Base-by-base conservation (phyloP, 768 basidiomycete species). In the Hypholoma fasciculare region DNA sequence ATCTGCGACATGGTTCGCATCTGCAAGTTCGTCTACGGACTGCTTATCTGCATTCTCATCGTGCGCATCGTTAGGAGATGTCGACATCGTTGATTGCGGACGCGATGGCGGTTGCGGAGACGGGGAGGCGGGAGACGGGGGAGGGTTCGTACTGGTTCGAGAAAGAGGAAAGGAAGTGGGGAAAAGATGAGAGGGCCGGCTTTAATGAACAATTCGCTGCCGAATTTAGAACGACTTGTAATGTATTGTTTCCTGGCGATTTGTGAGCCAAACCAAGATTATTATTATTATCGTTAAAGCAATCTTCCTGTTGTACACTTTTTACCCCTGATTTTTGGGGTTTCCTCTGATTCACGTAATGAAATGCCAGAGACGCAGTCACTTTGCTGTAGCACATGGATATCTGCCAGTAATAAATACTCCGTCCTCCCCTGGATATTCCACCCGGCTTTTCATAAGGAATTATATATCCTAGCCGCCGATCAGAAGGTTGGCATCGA, bases 181-280 rank as follows among this genome's bases (percentile, higher is more conserved):
- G 81, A 78, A 81, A 82, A 86, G 67, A 54, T 58, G 62, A 79
- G 77, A 76, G 74, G 76, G 75, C 82, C 82, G 82, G 84, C 85
- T 89, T 90, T 90, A 88, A 85, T 84, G 82, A 85, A 82, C 81
- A 81, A 82, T 79, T 78, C 76, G 79, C 81, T 82, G 78, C 85
- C 85, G 83, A 81, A 85, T 85, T 77, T 86, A 85, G 85, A 81
- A 80, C 78, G 74, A 74, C 70, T 69, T 75, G 75, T 78, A 78
- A 74, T 80, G 79, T 84, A 84, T 85, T 86, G 65, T 87, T 86
- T 80, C 77, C 80, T 84, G 82, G 85, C 82, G 78, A 82, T 78
- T 80, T 78, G 70, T 67, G 68, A 66, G 66, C 80, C 76, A 82
- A 83, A 82, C 74, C 72, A 69, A 77, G 76, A 73, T 75, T 76